Evolutionary conservation across 2,329 filamentous ascomycete genomes (phyloP).

Genomic region (Pseudomassariella vexata): DNA sequence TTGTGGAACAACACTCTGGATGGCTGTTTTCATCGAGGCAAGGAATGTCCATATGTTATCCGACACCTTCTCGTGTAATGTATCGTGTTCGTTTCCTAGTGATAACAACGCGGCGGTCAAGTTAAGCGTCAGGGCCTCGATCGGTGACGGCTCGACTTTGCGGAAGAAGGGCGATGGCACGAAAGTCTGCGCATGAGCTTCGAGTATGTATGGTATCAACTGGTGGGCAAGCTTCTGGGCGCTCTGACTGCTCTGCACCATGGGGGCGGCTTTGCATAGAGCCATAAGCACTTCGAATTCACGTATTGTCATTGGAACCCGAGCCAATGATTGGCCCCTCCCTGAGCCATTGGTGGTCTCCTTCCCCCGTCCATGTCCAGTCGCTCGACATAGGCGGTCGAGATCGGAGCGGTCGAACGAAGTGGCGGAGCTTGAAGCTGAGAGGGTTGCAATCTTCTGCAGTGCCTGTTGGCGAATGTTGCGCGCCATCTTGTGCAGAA

Average conservation of each 20-base stretch:
- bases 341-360: slow-evolving; percentile 43
- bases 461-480: slow-evolving; percentile 58
- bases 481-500: slow-evolving; percentile 36
- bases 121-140: slow-evolving; percentile 74
- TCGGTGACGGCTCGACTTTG: slow-evolving; percentile 79
- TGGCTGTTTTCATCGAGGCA: slow-evolving; percentile 59
- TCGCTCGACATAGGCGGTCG: slow-evolving; percentile 53
- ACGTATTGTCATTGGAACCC: slow-evolving; percentile 66
- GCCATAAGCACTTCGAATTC: slow-evolving; percentile 91
- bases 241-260: slow-evolving; percentile 63
- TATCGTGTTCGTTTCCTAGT: slow-evolving; percentile 66
- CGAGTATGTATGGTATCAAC: slow-evolving; percentile 76
- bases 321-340: slow-evolving; percentile 39
- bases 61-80: slow-evolving; percentile 60
- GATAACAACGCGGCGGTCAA: slow-evolving; percentile 77
- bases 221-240: slow-evolving; percentile 76
- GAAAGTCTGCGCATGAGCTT: slow-evolving; percentile 76
- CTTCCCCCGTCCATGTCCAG: slow-evolving; percentile 36
- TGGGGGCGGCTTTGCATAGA: slow-evolving; percentile 82
- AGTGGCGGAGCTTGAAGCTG: slow-evolving; percentile 46
- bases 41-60: slow-evolving; percentile 68
- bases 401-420: slow-evolving; percentile 59
- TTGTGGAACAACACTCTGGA: slow-evolving; percentile 47
- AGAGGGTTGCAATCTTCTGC: slow-evolving; percentile 60
- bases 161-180: slow-evolving; percentile 76